phyloP scores from a whole-genome alignment of 2,329 filamentous ascomycete species.

The Fusarium agapanthi region DNA sequence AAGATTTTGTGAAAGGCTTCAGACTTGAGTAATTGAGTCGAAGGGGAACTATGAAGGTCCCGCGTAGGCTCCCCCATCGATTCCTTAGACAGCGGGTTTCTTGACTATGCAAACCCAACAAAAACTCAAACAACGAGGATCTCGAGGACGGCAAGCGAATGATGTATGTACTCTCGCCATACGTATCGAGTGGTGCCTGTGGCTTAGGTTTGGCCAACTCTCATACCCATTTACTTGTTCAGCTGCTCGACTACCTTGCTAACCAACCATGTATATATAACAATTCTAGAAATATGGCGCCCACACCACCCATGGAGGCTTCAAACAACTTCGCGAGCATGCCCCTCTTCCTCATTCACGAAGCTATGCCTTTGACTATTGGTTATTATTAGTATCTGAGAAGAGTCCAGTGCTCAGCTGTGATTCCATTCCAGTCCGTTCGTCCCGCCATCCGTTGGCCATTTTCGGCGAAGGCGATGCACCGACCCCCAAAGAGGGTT shows the following conservation, averaged over 20 bases:
- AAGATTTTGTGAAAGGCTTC: neutral
- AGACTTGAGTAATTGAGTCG: neutral
- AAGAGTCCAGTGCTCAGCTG: slow-evolving; percentile 10
- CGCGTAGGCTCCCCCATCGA: neutral
- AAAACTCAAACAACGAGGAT: slow-evolving; percentile 6
- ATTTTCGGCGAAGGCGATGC: slow-evolving; percentile 40
- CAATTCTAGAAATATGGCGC: slow-evolving; percentile 32
- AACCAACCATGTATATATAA: slow-evolving; percentile 6
- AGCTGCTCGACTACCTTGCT: neutral
- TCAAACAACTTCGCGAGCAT: slow-evolving; percentile 8
- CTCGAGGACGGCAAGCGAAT: slow-evolving; percentile 4
- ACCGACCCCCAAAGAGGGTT: slow-evolving; percentile 23
- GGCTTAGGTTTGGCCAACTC: slow-evolving; percentile 19
- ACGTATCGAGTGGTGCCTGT: slow-evolving; percentile 12
- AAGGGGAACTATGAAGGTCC: neutral
- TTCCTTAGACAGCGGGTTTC: neutral
- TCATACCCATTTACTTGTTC: neutral
- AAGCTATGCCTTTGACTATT: neutral
- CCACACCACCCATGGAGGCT: slow-evolving; percentile 23
- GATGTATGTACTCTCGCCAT: slow-evolving; percentile 16
- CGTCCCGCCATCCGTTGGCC: slow-evolving; percentile 30
- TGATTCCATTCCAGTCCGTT: slow-evolving; percentile 30
- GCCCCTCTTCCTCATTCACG: slow-evolving; percentile 11
- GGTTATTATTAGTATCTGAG: slow-evolving; percentile 1
- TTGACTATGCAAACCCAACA: neutral